Evolutionary conservation across 345 rosid species (phyloP).

Genomic region (Ailanthus altissimus): DNA sequence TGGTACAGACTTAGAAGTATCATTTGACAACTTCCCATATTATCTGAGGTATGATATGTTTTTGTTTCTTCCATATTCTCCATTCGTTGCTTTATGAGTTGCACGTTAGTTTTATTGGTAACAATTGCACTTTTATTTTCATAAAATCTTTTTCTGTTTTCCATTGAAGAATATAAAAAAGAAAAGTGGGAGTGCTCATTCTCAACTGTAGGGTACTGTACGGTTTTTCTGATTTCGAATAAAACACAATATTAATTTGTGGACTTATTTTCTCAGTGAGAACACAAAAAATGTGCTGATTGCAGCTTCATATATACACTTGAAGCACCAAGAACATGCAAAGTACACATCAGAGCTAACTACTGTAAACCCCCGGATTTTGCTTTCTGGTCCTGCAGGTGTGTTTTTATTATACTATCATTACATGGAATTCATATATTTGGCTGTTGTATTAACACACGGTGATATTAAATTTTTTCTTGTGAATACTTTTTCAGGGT

Average conservation of each 20-base stretch:
- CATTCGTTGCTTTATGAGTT: not conserved
- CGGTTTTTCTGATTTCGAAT: not conserved
- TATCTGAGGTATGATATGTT: slow-evolving; percentile 64
- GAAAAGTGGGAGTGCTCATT: not conserved
- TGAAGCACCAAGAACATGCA: slow-evolving; percentile 74
- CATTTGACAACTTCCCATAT: slow-evolving; percentile 84
- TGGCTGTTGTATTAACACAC: not conserved
- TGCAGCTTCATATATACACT: slow-evolving; percentile 78
- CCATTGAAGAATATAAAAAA: not conserved
- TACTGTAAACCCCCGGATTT: slow-evolving; percentile 75
- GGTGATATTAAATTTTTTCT: not conserved
- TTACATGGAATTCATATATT: not conserved
- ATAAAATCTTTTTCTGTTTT: not conserved
- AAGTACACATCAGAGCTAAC: slow-evolving; percentile 71
- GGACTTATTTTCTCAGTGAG: slow-evolving; percentile 51
- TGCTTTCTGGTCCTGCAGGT: slow-evolving; percentile 98
- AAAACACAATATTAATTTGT: slow-evolving; percentile 9
- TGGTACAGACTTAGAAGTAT: slow-evolving; percentile 65
- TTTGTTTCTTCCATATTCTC: not conserved
- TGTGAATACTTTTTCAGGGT: slow-evolving; percentile 52
- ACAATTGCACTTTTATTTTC: not conserved
- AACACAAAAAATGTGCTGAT: slow-evolving; percentile 73
- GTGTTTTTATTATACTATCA: slow-evolving; percentile 18
- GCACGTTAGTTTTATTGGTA: not conserved
- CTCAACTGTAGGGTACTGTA: not conserved